Base-by-base conservation (phyloP, 2,329 filamentous ascomycete genomes). In the Trichoderma endophyticum region DNA sequence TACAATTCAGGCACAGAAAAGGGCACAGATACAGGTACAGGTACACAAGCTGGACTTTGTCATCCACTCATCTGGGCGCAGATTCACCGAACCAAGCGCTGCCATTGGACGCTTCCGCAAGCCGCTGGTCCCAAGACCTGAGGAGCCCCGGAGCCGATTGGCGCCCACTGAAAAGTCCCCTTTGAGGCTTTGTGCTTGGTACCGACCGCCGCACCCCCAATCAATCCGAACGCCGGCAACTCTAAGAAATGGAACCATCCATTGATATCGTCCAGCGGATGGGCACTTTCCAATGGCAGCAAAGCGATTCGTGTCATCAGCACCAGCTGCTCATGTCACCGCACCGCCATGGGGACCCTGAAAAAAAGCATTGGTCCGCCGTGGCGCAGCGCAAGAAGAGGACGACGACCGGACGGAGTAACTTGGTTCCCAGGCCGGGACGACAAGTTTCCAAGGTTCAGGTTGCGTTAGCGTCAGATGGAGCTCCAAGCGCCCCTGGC, bases 391-490 rank as follows among this genome's bases (percentile, higher is more conserved):
- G n/a, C 36, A 34, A 51, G 14, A 32, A 43, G 39, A 43, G 39
- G 39, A 43, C 39, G 39, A 43, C 39, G 39, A 43, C 39, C 39
- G 62, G 54, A 69, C 66, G 66, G 66, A 69, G 66, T 54, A 69
- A 69, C 66, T 61, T 69, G 36, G 26, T n/a, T 24, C 21, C 66
- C 56, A 61, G 66, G 15, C 66, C 66, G 56, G 57, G 24, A 21
- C 56, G 57, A n/a, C 26, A 26, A 24, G 5, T 36, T 51, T 43
- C 39, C 39, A 43, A 43, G 39, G 39, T 43, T 39, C 36, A 39
- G 15, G 36, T 61, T 61, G 56, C 21, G 66, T 69, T 69, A 69
- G 66, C 66, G 66, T 28, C 39, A 61, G 66, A 51, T 69, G 66
- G 56, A 69, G 66, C 57, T 69, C 57, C 36, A 26, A 34, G 66